phyloP scores from a whole-genome alignment of 2,329 filamentous ascomycete species.

The Magnaporthiopsis incrustans region DNA sequence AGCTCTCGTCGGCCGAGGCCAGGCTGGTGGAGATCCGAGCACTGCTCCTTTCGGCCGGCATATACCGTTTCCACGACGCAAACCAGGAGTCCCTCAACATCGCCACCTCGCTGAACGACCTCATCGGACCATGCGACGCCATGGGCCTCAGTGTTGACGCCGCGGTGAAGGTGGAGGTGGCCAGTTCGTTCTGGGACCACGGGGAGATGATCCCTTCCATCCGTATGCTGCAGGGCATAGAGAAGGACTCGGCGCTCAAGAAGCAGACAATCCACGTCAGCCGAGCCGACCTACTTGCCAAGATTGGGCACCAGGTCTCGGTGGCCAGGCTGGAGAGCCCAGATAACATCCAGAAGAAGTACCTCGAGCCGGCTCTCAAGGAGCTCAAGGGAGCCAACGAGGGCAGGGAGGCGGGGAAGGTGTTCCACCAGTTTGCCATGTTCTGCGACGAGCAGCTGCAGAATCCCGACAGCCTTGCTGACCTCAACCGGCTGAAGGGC shows the following conservation, averaged over 20 bases:
- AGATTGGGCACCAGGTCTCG: conserved; percentile 80
- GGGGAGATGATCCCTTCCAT: conserved; percentile 87
- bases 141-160: conserved; percentile 72
- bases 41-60: conserved; percentile 65
- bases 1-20: conserved; percentile 53
- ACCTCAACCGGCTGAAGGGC: conserved; percentile 71
- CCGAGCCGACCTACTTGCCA: conserved; percentile 72
- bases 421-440: conserved; percentile 88
- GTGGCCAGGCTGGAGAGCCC: conserved; percentile 87
- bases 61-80: conserved; percentile 73
- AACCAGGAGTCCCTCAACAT: conserved; percentile 82
- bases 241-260: conserved; percentile 51
- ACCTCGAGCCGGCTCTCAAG: conserved; percentile 75
- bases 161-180: conserved; percentile 71
- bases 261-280: conserved; percentile 66
- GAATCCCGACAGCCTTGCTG: conserved; percentile 75
- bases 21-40: conserved; percentile 67
- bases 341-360: conserved; percentile 79
- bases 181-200: conserved; percentile 88
- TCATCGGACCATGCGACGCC: conserved; percentile 61
- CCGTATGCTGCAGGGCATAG: conserved; percentile 71
- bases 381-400: conserved; percentile 63
- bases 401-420: conserved; percentile 70
- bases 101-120: conserved; percentile 71
- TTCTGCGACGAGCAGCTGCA: conserved; percentile 95